phyloP scores from a whole-genome alignment of 129 eudicot species.

The Arctium lappa region DNA sequence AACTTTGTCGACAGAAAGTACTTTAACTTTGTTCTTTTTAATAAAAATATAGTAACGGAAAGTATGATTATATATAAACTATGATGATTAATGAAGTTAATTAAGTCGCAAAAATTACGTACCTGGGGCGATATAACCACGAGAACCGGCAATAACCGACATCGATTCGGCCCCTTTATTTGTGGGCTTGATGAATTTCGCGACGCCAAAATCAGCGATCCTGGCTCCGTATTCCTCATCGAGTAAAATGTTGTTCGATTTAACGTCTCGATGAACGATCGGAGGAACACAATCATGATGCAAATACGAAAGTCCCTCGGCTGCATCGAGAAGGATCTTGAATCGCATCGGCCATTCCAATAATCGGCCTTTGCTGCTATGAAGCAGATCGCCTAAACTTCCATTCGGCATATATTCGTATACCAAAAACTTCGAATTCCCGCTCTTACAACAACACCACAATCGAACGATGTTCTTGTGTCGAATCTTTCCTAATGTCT shows the following conservation, averaged over 20 bases:
- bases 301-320: slow-evolving; percentile 92
- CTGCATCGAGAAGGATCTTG: slow-evolving; percentile 73
- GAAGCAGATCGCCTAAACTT: slow-evolving; percentile 85
- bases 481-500: slow-evolving; percentile 80
- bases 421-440: slow-evolving; percentile 62
- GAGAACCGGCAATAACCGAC: slow-evolving; percentile 93
- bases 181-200: slow-evolving; percentile 45
- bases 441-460: slow-evolving; percentile 84
- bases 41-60: background rate
- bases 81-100: background rate
- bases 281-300: slow-evolving; percentile 94
- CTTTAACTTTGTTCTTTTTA: no score
- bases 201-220: slow-evolving; percentile 95
- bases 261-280: slow-evolving; percentile 83
- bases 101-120: background rate
- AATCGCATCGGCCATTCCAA: slow-evolving; percentile 79
- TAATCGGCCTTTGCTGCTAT: slow-evolving; percentile 49
- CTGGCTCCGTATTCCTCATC: slow-evolving; percentile 77
- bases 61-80: background rate
- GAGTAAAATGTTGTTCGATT: slow-evolving; percentile 73
- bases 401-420: slow-evolving; percentile 92
- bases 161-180: slow-evolving; percentile 59
- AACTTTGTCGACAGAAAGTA: no score
- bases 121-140: slow-evolving; percentile 98
- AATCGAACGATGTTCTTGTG: slow-evolving; percentile 84